phyloP scores from a whole-genome alignment of 306 rosid species.

The Fagus crenata region DNA sequence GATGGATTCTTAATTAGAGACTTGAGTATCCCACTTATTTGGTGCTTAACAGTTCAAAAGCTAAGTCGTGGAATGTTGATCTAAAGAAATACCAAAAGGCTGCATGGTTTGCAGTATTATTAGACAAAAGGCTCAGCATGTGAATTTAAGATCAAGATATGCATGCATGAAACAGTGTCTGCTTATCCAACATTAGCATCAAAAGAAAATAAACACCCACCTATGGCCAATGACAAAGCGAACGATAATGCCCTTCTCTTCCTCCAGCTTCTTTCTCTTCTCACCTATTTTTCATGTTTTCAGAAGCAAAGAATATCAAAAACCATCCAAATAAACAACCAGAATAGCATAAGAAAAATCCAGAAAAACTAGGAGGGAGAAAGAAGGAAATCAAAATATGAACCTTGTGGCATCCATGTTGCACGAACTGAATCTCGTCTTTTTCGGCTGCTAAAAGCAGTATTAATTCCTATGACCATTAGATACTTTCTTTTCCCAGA shows the following conservation, averaged over 20 bases:
- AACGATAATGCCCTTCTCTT: conserved; percentile 90
- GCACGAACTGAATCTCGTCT: conserved; percentile 97
- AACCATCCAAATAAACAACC: conserved; percentile 15
- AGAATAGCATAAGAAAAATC: background rate
- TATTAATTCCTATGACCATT: conserved; percentile 92
- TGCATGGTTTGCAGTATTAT: background rate
- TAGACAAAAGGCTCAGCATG: conserved; percentile 8
- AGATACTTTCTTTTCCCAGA: conserved; percentile 66
- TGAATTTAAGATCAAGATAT: conserved; percentile 7
- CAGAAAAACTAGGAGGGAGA: background rate
- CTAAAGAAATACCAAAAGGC: background rate
- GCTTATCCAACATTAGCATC: conserved; percentile 11
- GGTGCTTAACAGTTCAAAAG: background rate
- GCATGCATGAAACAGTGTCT: background rate
- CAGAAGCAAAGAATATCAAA: conserved; percentile 43
- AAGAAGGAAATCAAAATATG: conserved; percentile 13
- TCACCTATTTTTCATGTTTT: conserved; percentile 63
- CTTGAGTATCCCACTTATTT: background rate
- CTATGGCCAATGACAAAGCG: conserved; percentile 98
- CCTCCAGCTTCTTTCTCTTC: conserved; percentile 88
- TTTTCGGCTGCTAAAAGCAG: conserved; percentile 98
- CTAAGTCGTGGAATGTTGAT: background rate
- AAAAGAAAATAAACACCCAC: conserved; percentile 40
- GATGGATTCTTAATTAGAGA: background rate
- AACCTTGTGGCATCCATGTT: conserved; percentile 99